phyloP scores from a whole-genome alignment of 169 alveolate genomes.

The Sarcocystis neurona region DNA sequence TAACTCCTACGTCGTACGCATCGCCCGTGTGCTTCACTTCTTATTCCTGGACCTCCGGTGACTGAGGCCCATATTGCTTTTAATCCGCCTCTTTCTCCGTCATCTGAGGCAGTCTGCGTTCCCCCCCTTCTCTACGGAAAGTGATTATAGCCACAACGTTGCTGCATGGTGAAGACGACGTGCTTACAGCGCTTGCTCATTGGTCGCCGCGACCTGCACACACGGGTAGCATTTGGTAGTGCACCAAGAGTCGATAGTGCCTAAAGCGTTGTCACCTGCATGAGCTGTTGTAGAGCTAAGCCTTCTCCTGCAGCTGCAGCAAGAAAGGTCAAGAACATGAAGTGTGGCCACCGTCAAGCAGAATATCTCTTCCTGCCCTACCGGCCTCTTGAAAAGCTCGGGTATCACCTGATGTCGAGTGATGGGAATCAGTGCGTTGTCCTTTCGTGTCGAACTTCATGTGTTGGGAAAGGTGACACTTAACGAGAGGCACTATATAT shows the following conservation, averaged over 20 bases:
- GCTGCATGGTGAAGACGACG: background rate
- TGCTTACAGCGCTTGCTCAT: constrained; percentile 10
- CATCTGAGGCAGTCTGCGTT: background rate
- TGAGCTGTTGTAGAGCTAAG: constrained; percentile 10
- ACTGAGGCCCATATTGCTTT: background rate
- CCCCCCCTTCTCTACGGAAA: background rate
- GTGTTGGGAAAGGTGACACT: too few relatives aligned
- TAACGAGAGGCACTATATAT: too few relatives aligned
- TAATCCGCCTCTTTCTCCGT: background rate
- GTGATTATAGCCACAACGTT: background rate
- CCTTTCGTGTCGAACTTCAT: too few relatives aligned
- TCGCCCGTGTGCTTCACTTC: too few relatives aligned
- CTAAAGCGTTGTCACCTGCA: background rate
- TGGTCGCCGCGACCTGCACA: constrained; percentile 8
- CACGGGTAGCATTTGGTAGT: background rate
- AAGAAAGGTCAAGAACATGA: background rate
- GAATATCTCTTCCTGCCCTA: too few relatives aligned
- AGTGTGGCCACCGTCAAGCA: background rate
- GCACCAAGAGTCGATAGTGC: too few relatives aligned
- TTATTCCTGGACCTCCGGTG: background rate
- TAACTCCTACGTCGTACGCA: too few relatives aligned
- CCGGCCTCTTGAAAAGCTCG: constrained; percentile 17
- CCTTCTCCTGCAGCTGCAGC: constrained; percentile 20
- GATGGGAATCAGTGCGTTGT: too few relatives aligned
- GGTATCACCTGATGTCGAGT: constrained; percentile 11